Evolutionary conservation across 1,284 basidiomycete species (phyloP), one percentile per base, ranked within the genome.

Genomic region (Ceratobasidium sp.): DNA sequence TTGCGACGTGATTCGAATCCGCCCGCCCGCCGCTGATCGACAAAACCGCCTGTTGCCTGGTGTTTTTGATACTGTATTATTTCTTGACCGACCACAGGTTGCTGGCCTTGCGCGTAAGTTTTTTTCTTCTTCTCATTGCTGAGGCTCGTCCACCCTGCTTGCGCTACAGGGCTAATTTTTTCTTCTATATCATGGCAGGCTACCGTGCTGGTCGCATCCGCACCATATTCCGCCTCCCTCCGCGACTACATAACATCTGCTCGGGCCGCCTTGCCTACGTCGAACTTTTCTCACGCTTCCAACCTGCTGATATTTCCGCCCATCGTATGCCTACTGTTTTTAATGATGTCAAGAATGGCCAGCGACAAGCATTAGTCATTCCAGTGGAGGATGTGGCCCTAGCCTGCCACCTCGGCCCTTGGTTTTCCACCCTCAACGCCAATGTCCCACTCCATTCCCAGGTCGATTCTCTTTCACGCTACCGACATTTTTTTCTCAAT

Each of bases 1-100:
- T 14, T 35, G 57, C 57, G 57, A 59, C 41, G 57, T 59, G 16
- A 38, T 59, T 32, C 57, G 57, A 28, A 30, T 26, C 3, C 23
- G 32, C 6, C 52, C 52, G 7, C 11, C 21, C 8, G 26, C 26
- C 7, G 8, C 23, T 4, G 52, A 55, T 55, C 5, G n/a, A 14
- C 23, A 21, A 3, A 18, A 30, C 23, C 52, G 52, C 8, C 8
- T 26, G 9, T 6, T 7, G 52, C 7, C 23, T 4, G 52, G 52
- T 7, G 3, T 26, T 4, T 55, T 26, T 30, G 52, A 55, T 55
- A 55, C 52, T 8, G 52, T 30, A 5, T 30, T 55, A 7, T 55
- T 55, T 28, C n/a, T n/a, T 52, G n/a, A n/a, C n/a, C n/a, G n/a
- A n/a, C n/a, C n/a, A n/a, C n/a, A n/a, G 11, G 49, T n/a, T n/a